Evolutionary conservation across 805 yeast genomes (phyloP), one percentile per base, ranked within the genome.

Genomic region (Pichia deserticola): DNA sequence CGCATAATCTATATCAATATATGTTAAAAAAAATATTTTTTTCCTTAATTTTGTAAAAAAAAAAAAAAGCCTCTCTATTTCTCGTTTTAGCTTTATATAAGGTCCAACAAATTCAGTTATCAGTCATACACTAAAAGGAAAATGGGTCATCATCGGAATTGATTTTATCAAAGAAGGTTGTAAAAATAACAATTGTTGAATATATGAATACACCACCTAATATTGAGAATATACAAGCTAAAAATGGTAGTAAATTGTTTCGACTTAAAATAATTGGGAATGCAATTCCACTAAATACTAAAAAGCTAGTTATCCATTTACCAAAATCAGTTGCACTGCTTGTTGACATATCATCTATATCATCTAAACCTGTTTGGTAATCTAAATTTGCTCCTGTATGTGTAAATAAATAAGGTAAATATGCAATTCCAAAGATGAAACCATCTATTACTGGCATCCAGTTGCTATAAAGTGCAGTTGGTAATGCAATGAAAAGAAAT

Each of bases 381-480:
- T 64, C 63, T 29, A 60, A 48, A n/a, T 72, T 71, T 51, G 71
- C 68, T 9, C 29, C 29, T 53, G 70, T 66, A 36, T 75, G 69
- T 51, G 83, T 78, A 7, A 84, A 54, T 9, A 84, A 74, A 52
- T 84, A 82, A 5, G 95, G 95, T 36, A 84, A 49, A 36, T 89
- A 90, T 3, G 93, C 90, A 39, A 82, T 52, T 38, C 80, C 71
- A 63, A 84, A 84, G 54, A 85, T 71, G 15, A 81, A 47, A 5
- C 70, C 80, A 32, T 86, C 88, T 37, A 84, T 75, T 51, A 92
- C 75, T 36, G 99, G 98, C 60, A 84, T 81, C 95, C 97, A 93
- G 65, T 89, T 89, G 44, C 87, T 86, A 70, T 80, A 88, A 11
- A 93, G 73, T 3, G 93, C 92, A 47, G 96, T 89, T 42, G 96